These are phyloP conservation scores for Carex arenaria DNA, from an alignment of 202 grass and related monocot species.

Conservation along the genomic window DNA sequence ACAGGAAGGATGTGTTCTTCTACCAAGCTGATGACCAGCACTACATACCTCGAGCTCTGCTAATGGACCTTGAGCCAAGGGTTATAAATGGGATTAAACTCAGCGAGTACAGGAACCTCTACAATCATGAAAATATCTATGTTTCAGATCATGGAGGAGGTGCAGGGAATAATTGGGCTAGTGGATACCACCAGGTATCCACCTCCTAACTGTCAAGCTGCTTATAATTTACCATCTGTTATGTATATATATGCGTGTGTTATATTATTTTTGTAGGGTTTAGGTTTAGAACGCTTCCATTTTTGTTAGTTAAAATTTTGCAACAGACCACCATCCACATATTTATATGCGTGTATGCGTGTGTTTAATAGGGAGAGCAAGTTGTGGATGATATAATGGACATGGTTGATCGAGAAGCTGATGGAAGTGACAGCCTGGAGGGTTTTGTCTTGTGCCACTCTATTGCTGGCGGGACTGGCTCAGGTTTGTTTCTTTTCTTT, in stretches of 20 bases:
- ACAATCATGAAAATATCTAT: slow-evolving; percentile 98
- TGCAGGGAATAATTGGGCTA: slow-evolving; percentile 99
- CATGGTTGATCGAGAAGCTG: slow-evolving; percentile 97
- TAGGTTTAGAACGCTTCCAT: background rate
- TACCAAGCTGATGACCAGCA: slow-evolving; percentile 99
- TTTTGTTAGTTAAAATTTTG: background rate
- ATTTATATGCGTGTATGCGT: background rate
- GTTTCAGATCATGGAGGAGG: slow-evolving; percentile 95
- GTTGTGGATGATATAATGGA: slow-evolving; percentile 99
- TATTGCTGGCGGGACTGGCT: slow-evolving; percentile 97
- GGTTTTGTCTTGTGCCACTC: slow-evolving; percentile 98
- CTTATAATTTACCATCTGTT: background rate
- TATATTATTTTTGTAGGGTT: background rate
- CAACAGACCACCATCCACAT: slow-evolving; percentile 3
- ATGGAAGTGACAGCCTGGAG: slow-evolving; percentile 98
- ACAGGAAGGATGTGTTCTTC: slow-evolving; percentile 99
- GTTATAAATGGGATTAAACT: slow-evolving; percentile 97
- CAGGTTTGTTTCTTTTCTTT: slow-evolving; percentile 53
- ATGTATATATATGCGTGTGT: background rate
- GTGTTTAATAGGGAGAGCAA: slow-evolving; percentile 67
- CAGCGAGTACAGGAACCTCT: slow-evolving; percentile 94
- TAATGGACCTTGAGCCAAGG: slow-evolving; percentile 94
- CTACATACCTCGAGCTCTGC: slow-evolving; percentile 92
- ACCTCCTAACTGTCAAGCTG: background rate
- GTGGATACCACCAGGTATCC: slow-evolving; percentile 90